phyloP scores from a whole-genome alignment of 2,329 filamentous ascomycete species.

The Scopulariopsis brevicaulis region DNA sequence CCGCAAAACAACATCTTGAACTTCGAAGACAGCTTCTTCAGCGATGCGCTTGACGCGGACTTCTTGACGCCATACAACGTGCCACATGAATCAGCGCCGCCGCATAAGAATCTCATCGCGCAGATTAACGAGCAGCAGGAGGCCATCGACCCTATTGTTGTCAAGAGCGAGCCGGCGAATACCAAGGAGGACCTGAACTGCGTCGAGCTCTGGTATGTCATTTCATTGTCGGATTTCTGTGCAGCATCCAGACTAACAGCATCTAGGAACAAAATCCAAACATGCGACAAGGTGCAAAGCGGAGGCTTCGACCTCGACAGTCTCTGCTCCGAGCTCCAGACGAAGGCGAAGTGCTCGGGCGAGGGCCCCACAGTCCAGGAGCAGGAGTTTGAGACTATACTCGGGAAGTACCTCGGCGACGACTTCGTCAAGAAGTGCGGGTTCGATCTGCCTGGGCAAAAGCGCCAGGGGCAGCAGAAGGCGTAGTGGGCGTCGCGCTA shows the following conservation, averaged over 20 bases:
- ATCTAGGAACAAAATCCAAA: slow-evolving; percentile 77
- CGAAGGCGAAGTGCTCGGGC: slow-evolving; percentile 93
- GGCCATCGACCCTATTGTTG: slow-evolving; percentile 45
- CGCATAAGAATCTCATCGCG: slow-evolving; percentile 57
- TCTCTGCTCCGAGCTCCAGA: slow-evolving; percentile 82
- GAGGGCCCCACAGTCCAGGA: slow-evolving; percentile 82
- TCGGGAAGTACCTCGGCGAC: slow-evolving; percentile 51
- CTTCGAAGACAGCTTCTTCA: slow-evolving; percentile 59
- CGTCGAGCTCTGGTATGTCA: slow-evolving; percentile 81
- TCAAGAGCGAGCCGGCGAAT: slow-evolving; percentile 48
- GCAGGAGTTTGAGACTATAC: slow-evolving; percentile 73
- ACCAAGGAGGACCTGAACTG: slow-evolving; percentile 57
- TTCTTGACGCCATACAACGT: slow-evolving; percentile 75
- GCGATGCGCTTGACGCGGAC: slow-evolving; percentile 65
- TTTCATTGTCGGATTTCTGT: neutral
- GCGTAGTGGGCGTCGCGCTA: neutral
- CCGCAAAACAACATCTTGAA: slow-evolving; percentile 72
- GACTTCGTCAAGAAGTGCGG: slow-evolving; percentile 11
- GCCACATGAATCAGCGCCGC: slow-evolving; percentile 17
- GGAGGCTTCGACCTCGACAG: slow-evolving; percentile 91
- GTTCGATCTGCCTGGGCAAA: neutral
- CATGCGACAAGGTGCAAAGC: slow-evolving; percentile 74
- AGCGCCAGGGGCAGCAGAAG: neutral
- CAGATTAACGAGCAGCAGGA: slow-evolving; percentile 53
- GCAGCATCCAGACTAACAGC: slow-evolving; percentile 24